Base-by-base conservation (phyloP, 2,329 filamentous ascomycete genomes). In the Verticillium dahliae region DNA sequence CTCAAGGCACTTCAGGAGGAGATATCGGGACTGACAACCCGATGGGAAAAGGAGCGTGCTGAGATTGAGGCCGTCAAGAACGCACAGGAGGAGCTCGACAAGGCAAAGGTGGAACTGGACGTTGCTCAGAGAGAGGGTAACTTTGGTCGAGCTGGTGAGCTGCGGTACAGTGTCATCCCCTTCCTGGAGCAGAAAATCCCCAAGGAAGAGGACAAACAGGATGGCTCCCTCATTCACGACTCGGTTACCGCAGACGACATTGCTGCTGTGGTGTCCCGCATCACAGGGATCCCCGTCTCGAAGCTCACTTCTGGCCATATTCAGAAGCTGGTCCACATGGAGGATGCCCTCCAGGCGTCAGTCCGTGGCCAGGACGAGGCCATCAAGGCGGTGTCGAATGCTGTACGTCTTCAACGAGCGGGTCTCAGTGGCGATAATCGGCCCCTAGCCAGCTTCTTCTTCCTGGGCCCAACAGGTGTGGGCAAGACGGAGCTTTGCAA, bases 401-500 rank as follows among this genome's bases (percentile, higher is more conserved):
- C 95, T 0, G 94, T 99, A 9, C 87, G 95, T 22, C 90, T 97
- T 80, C 95, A 98, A 75, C 85, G 95, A 66, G 95, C 95, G 9
- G 95, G 95, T 1, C 81, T 98, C 9, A 96, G 90, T 63, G 92
- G 92, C 38, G 92, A 97, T 69, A 96, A 97, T 73, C 84, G 92
- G 0, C 95, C 95, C 0, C 82, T 97, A 6, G 95, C 94, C 0
- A 96, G 90, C 0, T 97, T 98, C 79, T 97, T 98, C 89, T 97
- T 98, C 84, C 84, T 98, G 3, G 95, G 95, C 0, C 95, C 95
- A 5, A 98, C 95, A 0, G 95, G 95, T 71, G 94, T 97, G 18
- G 95, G 95, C 62, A 99, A 98, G 80, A 99, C 95, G 3, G 93
- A 98, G 72, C 85, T 98, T 1, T 97, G 93, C 82, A 98, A 98